Conservation (phyloP, 441 rosid genomes). For the Erysimum pusillum region DNA sequence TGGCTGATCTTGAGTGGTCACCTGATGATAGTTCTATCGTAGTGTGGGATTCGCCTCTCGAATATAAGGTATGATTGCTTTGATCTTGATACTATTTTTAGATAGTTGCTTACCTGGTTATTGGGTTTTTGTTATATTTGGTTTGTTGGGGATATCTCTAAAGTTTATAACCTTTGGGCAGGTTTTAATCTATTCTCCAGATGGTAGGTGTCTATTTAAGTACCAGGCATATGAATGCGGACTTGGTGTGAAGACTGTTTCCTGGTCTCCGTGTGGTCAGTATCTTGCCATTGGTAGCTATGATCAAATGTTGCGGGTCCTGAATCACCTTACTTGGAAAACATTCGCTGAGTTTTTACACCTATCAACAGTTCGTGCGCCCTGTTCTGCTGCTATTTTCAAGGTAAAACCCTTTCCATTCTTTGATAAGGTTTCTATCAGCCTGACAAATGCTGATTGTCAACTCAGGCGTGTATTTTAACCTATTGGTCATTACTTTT, state of each 20-base stretch:
- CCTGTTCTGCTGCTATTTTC: conserved; percentile 90
- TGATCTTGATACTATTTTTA: conserved; percentile 13
- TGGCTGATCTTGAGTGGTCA: conserved; percentile 97
- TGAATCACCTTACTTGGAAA: conserved; percentile 95
- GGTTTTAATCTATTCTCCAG: conserved; percentile 97
- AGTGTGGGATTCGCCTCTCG: conserved; percentile 93
- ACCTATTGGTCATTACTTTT: conserved; percentile 13
- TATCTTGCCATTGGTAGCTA: conserved; percentile 95
- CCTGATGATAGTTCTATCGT: conserved; percentile 92
- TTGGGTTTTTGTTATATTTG: neutral
- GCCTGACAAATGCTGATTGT: conserved; percentile 21
- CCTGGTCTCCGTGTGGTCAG: conserved; percentile 98
- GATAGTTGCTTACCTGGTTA: neutral
- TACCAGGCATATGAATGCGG: conserved; percentile 98
- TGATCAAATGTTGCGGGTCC: conserved; percentile 92
- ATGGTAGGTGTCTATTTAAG: conserved; percentile 94
- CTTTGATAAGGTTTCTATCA: conserved; percentile 20
- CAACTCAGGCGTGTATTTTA: conserved; percentile 36
- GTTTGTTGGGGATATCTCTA: conserved; percentile 1
- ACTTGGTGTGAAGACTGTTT: conserved; percentile 88
- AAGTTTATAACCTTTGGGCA: conserved; percentile 50
- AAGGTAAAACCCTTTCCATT: conserved; percentile 56
- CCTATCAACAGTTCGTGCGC: conserved; percentile 81
- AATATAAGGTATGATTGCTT: conserved; percentile 69
- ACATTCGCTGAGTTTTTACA: conserved; percentile 97